Conservation (phyloP, 2,329 filamentous ascomycete genomes). For the Lachnellula hyalina region DNA sequence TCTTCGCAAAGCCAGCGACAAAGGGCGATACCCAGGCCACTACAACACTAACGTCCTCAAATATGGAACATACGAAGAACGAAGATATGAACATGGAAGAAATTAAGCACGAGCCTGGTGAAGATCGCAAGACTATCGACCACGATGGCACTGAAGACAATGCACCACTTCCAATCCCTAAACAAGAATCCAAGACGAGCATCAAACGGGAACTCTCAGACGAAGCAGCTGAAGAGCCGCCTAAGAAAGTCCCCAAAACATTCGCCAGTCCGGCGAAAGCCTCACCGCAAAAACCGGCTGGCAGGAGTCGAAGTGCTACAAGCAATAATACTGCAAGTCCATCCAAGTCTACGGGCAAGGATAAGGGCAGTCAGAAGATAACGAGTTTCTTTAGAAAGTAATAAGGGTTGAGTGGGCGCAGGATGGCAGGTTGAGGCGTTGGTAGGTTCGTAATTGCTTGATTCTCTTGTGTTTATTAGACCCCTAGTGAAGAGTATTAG, state of each 20-base stretch:
- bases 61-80: not conserved
- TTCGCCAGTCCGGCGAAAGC: constrained; percentile 21
- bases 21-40: constrained; percentile 13
- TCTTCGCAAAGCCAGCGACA: constrained; percentile 59
- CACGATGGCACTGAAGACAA: constrained; percentile 26
- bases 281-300: constrained; percentile 10
- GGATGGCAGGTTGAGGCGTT: not conserved
- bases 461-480: too few species aligned
- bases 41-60: not conserved
- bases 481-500: too few species aligned
- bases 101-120: constrained; percentile 22
- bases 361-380: constrained; percentile 38
- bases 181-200: constrained; percentile 17
- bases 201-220: constrained; percentile 28
- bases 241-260: constrained; percentile 23
- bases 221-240: constrained; percentile 18
- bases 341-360: constrained; percentile 16
- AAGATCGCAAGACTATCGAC: constrained; percentile 23
- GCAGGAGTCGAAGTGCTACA: constrained; percentile 11
- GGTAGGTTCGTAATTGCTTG: not conserved
- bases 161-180: constrained; percentile 24
- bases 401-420: not conserved
- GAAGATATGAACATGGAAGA: constrained; percentile 16
- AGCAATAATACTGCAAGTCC: constrained; percentile 15
- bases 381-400: constrained; percentile 46